Evolutionary conservation across 148 eudicot species (phyloP).

Genomic region (Pharnaceum exiguum): DNA sequence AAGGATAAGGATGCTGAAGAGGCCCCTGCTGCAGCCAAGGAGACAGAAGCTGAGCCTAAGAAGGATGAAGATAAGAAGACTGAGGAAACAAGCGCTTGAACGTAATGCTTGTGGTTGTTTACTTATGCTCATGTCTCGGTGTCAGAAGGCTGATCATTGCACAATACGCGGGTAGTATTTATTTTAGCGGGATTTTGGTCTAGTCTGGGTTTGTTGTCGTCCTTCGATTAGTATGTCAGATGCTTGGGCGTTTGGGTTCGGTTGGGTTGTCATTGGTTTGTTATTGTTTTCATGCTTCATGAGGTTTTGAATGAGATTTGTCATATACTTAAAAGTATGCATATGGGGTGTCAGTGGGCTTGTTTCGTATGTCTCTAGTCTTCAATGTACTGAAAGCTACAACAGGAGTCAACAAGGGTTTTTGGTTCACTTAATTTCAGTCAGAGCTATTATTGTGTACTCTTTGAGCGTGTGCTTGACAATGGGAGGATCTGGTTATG

Average conservation of each 20-base stretch:
- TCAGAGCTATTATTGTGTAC: too few relatives aligned
- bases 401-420: too few relatives aligned
- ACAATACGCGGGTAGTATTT: conserved; percentile 7
- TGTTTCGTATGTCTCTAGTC: conserved; percentile 10
- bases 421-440: too few relatives aligned
- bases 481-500: too few relatives aligned
- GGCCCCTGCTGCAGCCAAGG: conserved; percentile 22
- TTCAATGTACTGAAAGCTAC: conserved; percentile 6
- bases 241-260: conserved; percentile 7
- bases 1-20: conserved; percentile 30
- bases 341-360: conserved; percentile 21
- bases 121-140: neutral
- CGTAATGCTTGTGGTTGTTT: conserved; percentile 8
- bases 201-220: conserved; percentile 4
- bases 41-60: conserved; percentile 24
- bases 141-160: conserved; percentile 1
- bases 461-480: too few relatives aligned
- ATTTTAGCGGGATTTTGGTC: conserved; percentile 6
- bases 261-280: conserved; percentile 8
- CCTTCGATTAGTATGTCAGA: neutral
- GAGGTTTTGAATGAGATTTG: neutral
- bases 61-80: conserved; percentile 30
- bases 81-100: conserved; percentile 31
- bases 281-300: conserved; percentile 7
- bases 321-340: conserved; percentile 3